A percentile compares a stretch with the other conserved stretches of the same genome.
These are phyloP conservation scores for Fragosphaeria purpurea DNA, from an alignment of 2,329 filamentous ascomycete genomes.

Conservation along the genomic window DNA sequence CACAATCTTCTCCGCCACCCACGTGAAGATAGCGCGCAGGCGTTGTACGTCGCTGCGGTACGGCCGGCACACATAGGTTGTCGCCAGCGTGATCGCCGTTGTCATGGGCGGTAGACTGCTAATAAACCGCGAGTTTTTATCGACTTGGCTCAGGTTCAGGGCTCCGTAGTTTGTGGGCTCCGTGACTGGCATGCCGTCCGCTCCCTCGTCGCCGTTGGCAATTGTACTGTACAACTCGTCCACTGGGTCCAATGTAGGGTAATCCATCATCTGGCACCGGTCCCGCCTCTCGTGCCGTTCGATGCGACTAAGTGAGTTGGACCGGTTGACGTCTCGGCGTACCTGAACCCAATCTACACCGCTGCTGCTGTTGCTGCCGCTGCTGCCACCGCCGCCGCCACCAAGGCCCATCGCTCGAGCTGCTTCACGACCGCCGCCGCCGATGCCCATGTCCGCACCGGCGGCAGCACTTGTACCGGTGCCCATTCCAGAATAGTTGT, in stretches of 20 bases:
- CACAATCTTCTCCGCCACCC: slow-evolving; percentile 86
- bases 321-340: slow-evolving; percentile 86
- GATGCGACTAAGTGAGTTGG: slow-evolving; percentile 83
- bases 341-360: slow-evolving; percentile 93
- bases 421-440: slow-evolving; percentile 33
- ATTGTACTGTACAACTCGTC: slow-evolving; percentile 78
- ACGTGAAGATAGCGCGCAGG: slow-evolving; percentile 89
- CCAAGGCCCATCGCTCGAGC: slow-evolving; percentile 62
- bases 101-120: slow-evolving; percentile 72
- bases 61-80: slow-evolving; percentile 85
- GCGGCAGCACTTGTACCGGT: background rate
- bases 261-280: slow-evolving; percentile 88
- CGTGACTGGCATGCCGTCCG: slow-evolving; percentile 71
- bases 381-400: slow-evolving; percentile 16
- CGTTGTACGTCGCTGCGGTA: slow-evolving; percentile 92
- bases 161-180: slow-evolving; percentile 72
- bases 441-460: slow-evolving; percentile 11
- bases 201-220: slow-evolving; percentile 74
- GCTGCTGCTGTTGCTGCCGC: slow-evolving; percentile 14
- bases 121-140: slow-evolving; percentile 91
- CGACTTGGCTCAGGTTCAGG: slow-evolving; percentile 76
- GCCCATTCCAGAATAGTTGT: slow-evolving; percentile 15
- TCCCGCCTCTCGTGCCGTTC: slow-evolving; percentile 79
- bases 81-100: slow-evolving; percentile 72
- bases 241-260: slow-evolving; percentile 77